phyloP scores from a whole-genome alignment of 352 stramenopile species.

The Thraustochytrium sp. region DNA sequence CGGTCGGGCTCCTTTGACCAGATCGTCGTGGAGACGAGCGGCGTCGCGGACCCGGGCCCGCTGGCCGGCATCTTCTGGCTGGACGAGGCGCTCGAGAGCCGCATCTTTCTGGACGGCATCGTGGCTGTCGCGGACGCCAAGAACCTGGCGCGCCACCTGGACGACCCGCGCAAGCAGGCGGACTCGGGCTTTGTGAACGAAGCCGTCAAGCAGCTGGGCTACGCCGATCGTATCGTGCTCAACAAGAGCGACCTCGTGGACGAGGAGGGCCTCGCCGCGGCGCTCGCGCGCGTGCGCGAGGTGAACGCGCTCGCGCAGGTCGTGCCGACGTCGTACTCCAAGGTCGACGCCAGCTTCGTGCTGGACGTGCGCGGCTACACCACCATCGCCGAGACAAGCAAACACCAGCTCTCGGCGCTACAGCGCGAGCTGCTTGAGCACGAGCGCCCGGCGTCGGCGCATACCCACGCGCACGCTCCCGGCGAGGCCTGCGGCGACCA shows the following conservation, averaged over 20 bases:
- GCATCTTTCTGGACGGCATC: slow-evolving; percentile 76
- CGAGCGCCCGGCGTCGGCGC: not conserved
- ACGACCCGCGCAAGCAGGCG: slow-evolving; percentile 40
- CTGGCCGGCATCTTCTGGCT: slow-evolving; percentile 93
- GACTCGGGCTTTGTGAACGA: slow-evolving; percentile 63
- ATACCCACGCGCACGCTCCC: not conserved
- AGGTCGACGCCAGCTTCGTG: slow-evolving; percentile 51
- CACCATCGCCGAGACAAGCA: not conserved
- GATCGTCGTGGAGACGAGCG: slow-evolving; percentile 88
- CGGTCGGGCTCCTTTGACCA: slow-evolving; percentile 51
- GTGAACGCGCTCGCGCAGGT: slow-evolving; percentile 65
- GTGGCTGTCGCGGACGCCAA: slow-evolving; percentile 95
- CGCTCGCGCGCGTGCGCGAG: slow-evolving; percentile 54
- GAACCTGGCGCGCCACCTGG: slow-evolving; percentile 73
- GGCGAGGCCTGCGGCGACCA: not conserved
- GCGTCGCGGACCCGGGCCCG: slow-evolving; percentile 83
- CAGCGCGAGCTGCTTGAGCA: slow-evolving; percentile 11
- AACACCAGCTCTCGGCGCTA: not conserved
- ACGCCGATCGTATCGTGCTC: slow-evolving; percentile 94
- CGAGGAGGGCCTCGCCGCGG: slow-evolving; percentile 51
- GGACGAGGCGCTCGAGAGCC: slow-evolving; percentile 71
- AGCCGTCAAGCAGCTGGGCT: slow-evolving; percentile 90
- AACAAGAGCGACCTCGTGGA: slow-evolving; percentile 96
- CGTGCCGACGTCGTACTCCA: slow-evolving; percentile 43
- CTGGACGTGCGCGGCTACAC: slow-evolving; percentile 56